Conservation (phyloP, 768 basidiomycete species). For the Melanogaster broomeanus region DNA sequence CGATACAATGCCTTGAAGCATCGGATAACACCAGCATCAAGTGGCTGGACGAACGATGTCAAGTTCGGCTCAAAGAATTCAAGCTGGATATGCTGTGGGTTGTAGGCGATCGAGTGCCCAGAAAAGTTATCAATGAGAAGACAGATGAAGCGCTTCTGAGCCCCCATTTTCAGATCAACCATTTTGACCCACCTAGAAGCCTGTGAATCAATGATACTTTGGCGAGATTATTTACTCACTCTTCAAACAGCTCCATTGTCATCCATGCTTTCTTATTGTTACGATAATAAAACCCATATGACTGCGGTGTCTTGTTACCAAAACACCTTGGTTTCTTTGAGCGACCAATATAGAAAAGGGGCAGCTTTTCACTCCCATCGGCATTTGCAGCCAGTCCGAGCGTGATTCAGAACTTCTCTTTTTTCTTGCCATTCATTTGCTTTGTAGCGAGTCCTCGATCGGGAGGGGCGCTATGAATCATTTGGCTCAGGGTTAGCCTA, state of each 20-base stretch:
- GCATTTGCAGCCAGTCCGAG: slow-evolving; percentile 2
- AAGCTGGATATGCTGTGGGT: no score
- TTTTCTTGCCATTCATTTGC: slow-evolving; percentile 19
- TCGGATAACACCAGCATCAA: no score
- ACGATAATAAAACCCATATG: slow-evolving; percentile 36
- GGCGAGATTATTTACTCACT: slow-evolving; percentile 17
- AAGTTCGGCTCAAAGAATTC: no score
- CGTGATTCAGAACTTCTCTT: slow-evolving; percentile 14
- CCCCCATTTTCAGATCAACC: slow-evolving; percentile 17
- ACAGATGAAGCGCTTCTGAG: slow-evolving; percentile 9
- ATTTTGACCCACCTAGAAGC: slow-evolving; percentile 25
- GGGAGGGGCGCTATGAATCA: slow-evolving; percentile 6
- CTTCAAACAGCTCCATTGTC: slow-evolving; percentile 35
- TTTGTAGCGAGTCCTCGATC: slow-evolving; percentile 17
- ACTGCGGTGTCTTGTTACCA: slow-evolving; percentile 16
- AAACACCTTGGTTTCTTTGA: slow-evolving; percentile 34
- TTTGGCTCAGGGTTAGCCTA: no score
- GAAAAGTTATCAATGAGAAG: no score
- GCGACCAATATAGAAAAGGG: slow-evolving; percentile 36
- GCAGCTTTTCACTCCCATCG: slow-evolving; percentile 32
- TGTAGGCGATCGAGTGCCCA: no score
- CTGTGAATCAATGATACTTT: no score
- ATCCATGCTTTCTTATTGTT: slow-evolving; percentile 43
- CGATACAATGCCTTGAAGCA: slow-evolving; percentile 13
- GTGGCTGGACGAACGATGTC: no score